Evolutionary conservation across 805 yeast species (phyloP).

Genomic region (Candida palmyrensis): DNA sequence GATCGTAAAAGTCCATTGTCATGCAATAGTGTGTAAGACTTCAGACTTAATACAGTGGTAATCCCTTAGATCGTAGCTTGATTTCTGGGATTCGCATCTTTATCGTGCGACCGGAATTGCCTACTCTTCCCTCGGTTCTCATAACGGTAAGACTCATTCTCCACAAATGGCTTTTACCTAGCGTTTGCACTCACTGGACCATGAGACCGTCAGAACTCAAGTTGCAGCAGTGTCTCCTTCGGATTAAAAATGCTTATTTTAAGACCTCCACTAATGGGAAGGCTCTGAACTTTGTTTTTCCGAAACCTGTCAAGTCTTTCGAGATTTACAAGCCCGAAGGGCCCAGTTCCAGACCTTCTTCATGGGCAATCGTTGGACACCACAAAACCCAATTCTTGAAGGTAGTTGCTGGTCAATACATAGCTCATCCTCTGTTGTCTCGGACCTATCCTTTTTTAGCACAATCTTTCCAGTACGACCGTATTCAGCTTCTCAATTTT

Average conservation of each 20-base stretch:
- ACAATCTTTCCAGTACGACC: slow-evolving; percentile 21
- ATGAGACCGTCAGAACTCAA: background rate
- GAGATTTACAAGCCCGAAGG: slow-evolving; percentile 13
- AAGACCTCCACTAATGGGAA: slow-evolving; percentile 5
- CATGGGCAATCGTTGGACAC: slow-evolving; percentile 35
- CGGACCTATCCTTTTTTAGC: slow-evolving; percentile 51
- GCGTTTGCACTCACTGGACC: background rate
- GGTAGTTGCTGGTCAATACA: slow-evolving; percentile 50
- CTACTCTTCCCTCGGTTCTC: too few species aligned
- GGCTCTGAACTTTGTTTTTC: slow-evolving; percentile 14
- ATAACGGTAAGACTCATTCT: too few species aligned
- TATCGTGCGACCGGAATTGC: too few species aligned
- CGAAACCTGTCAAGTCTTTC: slow-evolving; percentile 21
- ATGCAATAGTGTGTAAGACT: background rate
- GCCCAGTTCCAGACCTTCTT: slow-evolving; percentile 12
- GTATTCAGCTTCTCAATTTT: slow-evolving; percentile 29
- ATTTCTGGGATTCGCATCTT: too few species aligned
- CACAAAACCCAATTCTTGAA: slow-evolving; percentile 50
- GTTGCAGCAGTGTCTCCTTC: slow-evolving; percentile 11
- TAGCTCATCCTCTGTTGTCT: slow-evolving; percentile 47
- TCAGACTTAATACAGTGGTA: too few species aligned
- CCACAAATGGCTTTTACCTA: background rate
- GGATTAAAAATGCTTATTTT: slow-evolving; percentile 21
- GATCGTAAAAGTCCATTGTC: background rate
- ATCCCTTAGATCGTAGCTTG: too few species aligned